A percentile compares a stretch with the other conserved stretches of the same genome.
Conservation (phyloP, 768 basidiomycete species). For the Astraeus odoratus region DNA sequence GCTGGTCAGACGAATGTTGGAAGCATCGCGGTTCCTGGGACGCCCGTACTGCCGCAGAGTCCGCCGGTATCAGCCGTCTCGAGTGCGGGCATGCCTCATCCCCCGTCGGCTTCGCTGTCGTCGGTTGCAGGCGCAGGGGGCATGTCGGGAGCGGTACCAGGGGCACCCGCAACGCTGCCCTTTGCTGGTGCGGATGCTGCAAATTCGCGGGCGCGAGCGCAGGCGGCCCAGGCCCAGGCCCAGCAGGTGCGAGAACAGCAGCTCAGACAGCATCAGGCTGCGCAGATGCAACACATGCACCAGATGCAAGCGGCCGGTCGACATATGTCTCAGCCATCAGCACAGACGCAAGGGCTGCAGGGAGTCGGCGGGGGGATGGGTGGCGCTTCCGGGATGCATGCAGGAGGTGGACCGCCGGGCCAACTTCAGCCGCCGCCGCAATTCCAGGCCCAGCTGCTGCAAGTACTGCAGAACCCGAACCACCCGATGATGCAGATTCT, state of each 20-base stretch:
- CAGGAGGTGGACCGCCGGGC: constrained; percentile 4
- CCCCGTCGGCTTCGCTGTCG: constrained; percentile 8
- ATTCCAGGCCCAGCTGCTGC: constrained; percentile 34
- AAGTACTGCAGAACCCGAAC: constrained; percentile 45
- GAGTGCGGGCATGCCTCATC: constrained; percentile 27
- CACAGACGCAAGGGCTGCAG: constrained; percentile 17
- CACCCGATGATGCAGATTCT: constrained; percentile 59
- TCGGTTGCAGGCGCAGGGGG: not conserved
- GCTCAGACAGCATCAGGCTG: constrained; percentile 20
- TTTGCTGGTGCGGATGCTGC: constrained; percentile 27
- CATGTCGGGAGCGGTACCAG: not conserved
- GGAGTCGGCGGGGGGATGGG: not conserved
- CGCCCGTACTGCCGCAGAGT: constrained; percentile 20
- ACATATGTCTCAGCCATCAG: constrained; percentile 39
- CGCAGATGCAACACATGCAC: constrained; percentile 30
- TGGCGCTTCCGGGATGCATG: not conserved
- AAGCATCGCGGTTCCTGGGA: constrained; percentile 8
- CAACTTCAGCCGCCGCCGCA: constrained; percentile 17
- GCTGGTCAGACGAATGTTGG: constrained; percentile 15
- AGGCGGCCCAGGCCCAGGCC: constrained; percentile 31
- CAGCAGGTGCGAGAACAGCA: constrained; percentile 30
- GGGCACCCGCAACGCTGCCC: constrained; percentile 22
- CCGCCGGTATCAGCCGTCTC: constrained; percentile 21
- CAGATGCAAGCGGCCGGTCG: constrained; percentile 19
- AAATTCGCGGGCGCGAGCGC: constrained; percentile 25